Percentiles rank a stretch among this genome's conserved stretches.
These are phyloP conservation scores for Metschnikowia koreensis DNA, from an alignment of 805 yeast species.

Conservation along the genomic window DNA sequence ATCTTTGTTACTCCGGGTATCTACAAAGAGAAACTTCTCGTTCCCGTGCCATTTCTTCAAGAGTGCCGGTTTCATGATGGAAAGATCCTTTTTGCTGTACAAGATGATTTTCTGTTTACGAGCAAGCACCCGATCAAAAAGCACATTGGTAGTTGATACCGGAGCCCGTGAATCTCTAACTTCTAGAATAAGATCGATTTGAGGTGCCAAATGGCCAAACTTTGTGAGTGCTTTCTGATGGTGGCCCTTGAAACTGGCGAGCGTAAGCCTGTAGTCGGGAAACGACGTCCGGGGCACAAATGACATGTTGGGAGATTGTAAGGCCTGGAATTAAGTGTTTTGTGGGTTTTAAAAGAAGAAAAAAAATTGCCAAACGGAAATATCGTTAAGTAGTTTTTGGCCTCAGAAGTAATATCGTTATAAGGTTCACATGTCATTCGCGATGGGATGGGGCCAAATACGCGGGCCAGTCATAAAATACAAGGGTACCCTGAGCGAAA, in stretches of 20 bases:
- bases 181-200: constrained; percentile 78
- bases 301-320: constrained; percentile 19
- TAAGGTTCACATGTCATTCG: too few species aligned
- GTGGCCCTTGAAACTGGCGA: constrained; percentile 87
- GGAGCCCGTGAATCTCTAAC: constrained; percentile 91
- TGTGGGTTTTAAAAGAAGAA: too few species aligned
- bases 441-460: too few species aligned
- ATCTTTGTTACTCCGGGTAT: constrained; percentile 52
- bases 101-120: constrained; percentile 58
- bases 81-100: constrained; percentile 74
- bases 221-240: constrained; percentile 74
- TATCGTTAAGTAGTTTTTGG: too few species aligned
- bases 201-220: constrained; percentile 69
- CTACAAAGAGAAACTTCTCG: constrained; percentile 48
- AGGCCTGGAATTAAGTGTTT: background rate
- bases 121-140: constrained; percentile 66
- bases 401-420: too few species aligned
- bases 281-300: constrained; percentile 72
- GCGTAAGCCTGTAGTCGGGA: constrained; percentile 66
- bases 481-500: too few species aligned
- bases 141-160: constrained; percentile 70
- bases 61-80: constrained; percentile 40
- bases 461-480: too few species aligned
- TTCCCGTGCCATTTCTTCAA: constrained; percentile 35
- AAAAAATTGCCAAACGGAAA: too few species aligned